These are phyloP conservation scores for Colletotrichum salicis DNA, from an alignment of 2,329 filamentous ascomycete species.

Conservation along the genomic window DNA sequence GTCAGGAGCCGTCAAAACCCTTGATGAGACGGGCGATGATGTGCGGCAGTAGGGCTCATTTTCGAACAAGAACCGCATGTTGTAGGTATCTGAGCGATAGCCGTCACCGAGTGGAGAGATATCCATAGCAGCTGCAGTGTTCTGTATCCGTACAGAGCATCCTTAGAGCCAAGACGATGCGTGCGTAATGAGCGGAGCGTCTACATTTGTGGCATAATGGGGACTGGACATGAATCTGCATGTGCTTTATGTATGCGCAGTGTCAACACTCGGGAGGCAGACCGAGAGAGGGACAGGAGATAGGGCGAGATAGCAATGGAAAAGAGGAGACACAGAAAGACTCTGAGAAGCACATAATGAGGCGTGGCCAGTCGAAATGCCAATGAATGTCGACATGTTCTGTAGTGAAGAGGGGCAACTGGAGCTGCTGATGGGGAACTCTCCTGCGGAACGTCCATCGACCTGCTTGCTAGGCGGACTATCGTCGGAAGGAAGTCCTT, in stretches of 20 bases:
- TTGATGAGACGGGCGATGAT: conserved; percentile 4
- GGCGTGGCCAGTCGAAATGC: background rate
- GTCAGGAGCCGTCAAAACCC: conserved; percentile 21
- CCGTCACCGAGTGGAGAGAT: background rate
- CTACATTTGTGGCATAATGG: background rate
- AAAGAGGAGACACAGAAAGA: background rate
- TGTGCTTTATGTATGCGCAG: background rate
- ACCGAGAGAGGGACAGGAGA: background rate
- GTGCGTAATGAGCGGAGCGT: conserved; percentile 16
- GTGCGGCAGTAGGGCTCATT: background rate
- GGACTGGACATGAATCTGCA: background rate
- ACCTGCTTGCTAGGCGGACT: background rate
- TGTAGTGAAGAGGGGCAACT: background rate
- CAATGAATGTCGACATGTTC: background rate
- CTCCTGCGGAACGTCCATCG: background rate
- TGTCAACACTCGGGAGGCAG: too few species aligned
- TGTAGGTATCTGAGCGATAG: background rate
- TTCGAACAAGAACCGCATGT: background rate
- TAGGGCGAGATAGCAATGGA: background rate
- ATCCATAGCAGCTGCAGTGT: background rate
- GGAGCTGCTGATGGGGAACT: conserved; percentile 2
- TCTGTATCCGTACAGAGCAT: background rate
- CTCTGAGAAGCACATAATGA: conserved; percentile 1
- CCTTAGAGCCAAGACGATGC: conserved; percentile 15
- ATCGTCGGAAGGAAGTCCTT: background rate